phyloP scores from a whole-genome alignment of 2,329 filamentous ascomycete species.

The Periconia digitata region DNA sequence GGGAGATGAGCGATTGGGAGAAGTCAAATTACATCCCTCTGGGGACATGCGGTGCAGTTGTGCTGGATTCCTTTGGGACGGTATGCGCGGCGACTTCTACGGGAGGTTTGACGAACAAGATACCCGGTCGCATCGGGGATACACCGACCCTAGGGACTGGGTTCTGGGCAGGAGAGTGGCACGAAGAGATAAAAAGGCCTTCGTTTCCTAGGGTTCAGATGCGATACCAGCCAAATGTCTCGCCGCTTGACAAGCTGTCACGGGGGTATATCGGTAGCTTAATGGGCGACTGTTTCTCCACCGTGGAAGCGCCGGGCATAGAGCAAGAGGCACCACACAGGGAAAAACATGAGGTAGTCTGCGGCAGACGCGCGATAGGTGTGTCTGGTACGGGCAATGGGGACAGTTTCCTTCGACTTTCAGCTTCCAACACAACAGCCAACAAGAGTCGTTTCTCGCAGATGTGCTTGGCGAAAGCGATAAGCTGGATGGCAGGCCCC shows the following conservation, averaged over 20 bases:
- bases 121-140: constrained; percentile 81
- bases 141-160: constrained; percentile 82
- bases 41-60: constrained; percentile 82
- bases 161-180: constrained; percentile 89
- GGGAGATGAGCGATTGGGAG: constrained; percentile 55
- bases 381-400: constrained; percentile 85
- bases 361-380: too few relatives aligned
- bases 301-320: constrained; percentile 45
- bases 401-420: constrained; percentile 77
- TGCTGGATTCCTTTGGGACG: constrained; percentile 73
- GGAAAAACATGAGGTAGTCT: too few relatives aligned
- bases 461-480: constrained; percentile 57
- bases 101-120: constrained; percentile 85
- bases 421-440: constrained; percentile 70
- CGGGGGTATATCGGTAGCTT: constrained; percentile 49
- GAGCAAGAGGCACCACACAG: too few relatives aligned
- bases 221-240: constrained; percentile 19
- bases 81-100: constrained; percentile 68
- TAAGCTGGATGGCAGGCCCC: constrained; percentile 68
- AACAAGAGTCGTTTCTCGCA: constrained; percentile 69
- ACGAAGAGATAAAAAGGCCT: constrained; percentile 45
- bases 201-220: constrained; percentile 12
- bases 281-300: constrained; percentile 64
- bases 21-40: constrained; percentile 71
- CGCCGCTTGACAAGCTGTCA: constrained; percentile 27